These are phyloP conservation scores for Xylaria sp. DNA, from an alignment of 2,329 filamentous ascomycete genomes.

Conservation along the genomic window DNA sequence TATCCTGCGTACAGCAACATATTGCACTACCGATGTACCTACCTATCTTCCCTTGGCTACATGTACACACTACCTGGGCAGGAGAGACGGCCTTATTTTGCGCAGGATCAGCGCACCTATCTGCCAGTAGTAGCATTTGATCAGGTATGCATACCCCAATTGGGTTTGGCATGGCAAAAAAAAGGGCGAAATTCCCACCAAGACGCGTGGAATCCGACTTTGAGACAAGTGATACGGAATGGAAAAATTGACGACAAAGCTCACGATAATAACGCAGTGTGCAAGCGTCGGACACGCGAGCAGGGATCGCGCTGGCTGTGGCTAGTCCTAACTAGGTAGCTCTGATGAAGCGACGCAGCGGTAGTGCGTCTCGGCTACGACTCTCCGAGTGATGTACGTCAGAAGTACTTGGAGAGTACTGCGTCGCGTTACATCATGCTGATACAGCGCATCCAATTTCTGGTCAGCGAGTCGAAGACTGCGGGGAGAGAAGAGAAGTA, in stretches of 20 bases:
- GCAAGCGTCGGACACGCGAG: constrained; percentile 16
- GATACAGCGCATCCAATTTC: too few relatives aligned
- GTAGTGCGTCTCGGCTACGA: constrained; percentile 22
- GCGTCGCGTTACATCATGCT: not conserved
- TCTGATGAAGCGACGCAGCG: constrained; percentile 26
- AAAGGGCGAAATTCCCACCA: not conserved
- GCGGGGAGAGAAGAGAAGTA: constrained; percentile 6
- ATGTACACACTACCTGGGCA: too few relatives aligned
- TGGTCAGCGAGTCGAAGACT: not conserved
- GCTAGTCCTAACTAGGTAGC: constrained; percentile 23
- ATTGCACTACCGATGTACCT: too few relatives aligned
- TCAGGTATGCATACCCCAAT: not conserved
- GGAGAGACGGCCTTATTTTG: too few relatives aligned
- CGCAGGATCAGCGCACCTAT: too few relatives aligned
- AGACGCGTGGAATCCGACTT: not conserved
- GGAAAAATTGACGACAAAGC: constrained; percentile 30
- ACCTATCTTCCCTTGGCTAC: not conserved
- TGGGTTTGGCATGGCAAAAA: constrained; percentile 1
- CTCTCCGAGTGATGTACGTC: constrained; percentile 5
- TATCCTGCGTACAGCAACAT: too few relatives aligned
- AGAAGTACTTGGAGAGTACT: not conserved
- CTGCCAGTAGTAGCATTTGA: too few relatives aligned
- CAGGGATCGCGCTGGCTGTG: constrained; percentile 9
- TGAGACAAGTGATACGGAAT: not conserved
- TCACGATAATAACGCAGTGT: constrained; percentile 37